Evolutionary conservation across 805 yeast genomes (phyloP).

Genomic region (Ogataea nakhonphanomensis): DNA sequence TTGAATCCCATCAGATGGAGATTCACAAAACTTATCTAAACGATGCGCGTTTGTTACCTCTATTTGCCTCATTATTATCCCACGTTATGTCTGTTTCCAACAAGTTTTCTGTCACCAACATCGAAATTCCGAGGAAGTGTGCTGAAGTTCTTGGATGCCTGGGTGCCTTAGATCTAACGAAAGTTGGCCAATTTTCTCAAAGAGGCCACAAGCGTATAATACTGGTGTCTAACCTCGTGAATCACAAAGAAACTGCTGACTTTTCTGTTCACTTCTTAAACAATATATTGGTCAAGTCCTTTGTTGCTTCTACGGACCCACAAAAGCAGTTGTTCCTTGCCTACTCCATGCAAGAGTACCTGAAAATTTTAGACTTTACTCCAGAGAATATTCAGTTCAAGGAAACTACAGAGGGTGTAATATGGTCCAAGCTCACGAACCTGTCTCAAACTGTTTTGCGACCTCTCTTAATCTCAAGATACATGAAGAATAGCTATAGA

Average conservation of each 20-base stretch:
- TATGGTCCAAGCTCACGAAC: constrained; percentile 65
- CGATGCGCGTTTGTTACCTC: constrained; percentile 30
- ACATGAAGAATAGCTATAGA: constrained; percentile 50
- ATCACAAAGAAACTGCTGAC: constrained; percentile 54
- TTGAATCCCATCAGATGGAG: constrained; percentile 47
- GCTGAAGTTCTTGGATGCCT: constrained; percentile 69
- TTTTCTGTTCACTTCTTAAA: constrained; percentile 67
- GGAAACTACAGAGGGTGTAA: constrained; percentile 32
- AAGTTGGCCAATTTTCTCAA: constrained; percentile 37
- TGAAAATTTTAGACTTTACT: constrained; percentile 53
- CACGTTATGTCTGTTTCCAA: constrained; percentile 55
- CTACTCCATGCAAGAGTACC: constrained; percentile 81
- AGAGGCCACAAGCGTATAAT: constrained; percentile 42
- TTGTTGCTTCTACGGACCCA: constrained; percentile 89
- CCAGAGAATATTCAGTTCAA: constrained; percentile 18
- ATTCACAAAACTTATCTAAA: constrained; percentile 44
- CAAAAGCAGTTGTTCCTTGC: constrained; percentile 79
- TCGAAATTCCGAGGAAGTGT: constrained; percentile 53
- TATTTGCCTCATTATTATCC: constrained; percentile 45
- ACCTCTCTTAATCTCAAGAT: constrained; percentile 73
- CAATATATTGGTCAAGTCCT: constrained; percentile 70
- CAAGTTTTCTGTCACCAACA: constrained; percentile 47
- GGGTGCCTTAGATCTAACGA: constrained; percentile 71
- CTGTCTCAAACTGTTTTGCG: constrained; percentile 67
- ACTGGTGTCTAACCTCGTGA: constrained; percentile 60